Percentiles rank a stretch among this genome's conserved stretches.
Conservation (phyloP, 345 rosid species). For the Laguncularia racemosa region DNA sequence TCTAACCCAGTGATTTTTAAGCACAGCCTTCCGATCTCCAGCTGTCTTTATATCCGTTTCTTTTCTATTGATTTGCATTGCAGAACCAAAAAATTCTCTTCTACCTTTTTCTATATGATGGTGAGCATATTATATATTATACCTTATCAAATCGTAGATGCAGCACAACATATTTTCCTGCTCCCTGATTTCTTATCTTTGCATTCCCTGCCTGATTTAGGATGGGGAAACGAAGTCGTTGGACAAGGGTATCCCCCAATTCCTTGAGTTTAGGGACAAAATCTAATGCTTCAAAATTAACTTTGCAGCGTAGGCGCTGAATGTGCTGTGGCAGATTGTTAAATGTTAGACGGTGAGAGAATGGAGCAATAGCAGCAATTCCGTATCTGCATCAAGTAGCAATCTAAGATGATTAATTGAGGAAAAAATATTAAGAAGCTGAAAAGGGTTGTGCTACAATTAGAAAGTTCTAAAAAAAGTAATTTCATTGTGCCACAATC, state of each 20-base stretch:
- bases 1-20: background rate
- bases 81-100: too few species aligned
- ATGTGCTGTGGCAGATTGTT: constrained; percentile 61
- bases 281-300: constrained; percentile 71
- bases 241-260: constrained; percentile 59
- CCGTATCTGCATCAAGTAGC: constrained; percentile 55
- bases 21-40: too few species aligned
- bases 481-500: too few species aligned
- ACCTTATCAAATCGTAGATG: constrained; percentile 99
- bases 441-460: too few species aligned
- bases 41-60: too few species aligned
- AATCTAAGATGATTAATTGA: background rate
- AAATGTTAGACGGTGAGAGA: constrained; percentile 89
- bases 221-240: constrained; percentile 46
- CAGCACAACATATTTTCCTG: constrained; percentile 71
- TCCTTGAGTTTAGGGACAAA: constrained; percentile 54
- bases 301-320: constrained; percentile 92
- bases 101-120: too few species aligned
- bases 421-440: too few species aligned
- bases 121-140: constrained; percentile 9
- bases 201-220: constrained; percentile 24
- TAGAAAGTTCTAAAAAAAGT: too few species aligned
- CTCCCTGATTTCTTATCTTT: constrained; percentile 27
- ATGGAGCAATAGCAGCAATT: constrained; percentile 88
- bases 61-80: too few species aligned